Conservation (phyloP, 805 yeast species). For the Kregervanrija delftensis region DNA sequence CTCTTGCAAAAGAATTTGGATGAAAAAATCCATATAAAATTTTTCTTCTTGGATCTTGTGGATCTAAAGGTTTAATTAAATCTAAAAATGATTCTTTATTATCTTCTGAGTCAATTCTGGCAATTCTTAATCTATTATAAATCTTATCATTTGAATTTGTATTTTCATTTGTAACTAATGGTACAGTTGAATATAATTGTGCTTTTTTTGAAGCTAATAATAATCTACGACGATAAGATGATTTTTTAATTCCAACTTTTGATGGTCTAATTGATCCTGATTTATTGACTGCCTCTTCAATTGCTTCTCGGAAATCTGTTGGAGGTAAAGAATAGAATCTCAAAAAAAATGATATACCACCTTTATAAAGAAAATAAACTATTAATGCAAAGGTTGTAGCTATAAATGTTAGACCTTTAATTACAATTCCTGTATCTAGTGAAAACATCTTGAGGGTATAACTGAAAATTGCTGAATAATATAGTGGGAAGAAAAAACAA, state of each 20-base stretch:
- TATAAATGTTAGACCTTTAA: not conserved
- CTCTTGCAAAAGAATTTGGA: slow-evolving; percentile 93
- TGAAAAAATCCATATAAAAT: slow-evolving; percentile 82
- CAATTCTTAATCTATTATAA: slow-evolving; percentile 18
- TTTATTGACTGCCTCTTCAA: slow-evolving; percentile 15
- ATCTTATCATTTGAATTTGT: slow-evolving; percentile 9
- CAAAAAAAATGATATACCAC: slow-evolving; percentile 14
- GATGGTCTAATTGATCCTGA: slow-evolving; percentile 15
- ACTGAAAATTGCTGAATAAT: no score
- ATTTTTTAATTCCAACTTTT: slow-evolving; percentile 20
- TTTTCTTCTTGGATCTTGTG: slow-evolving; percentile 31
- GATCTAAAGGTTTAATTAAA: slow-evolving; percentile 19
- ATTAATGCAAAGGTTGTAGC: not conserved
- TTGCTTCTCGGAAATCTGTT: slow-evolving; percentile 18
- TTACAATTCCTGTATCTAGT: no score
- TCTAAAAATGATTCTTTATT: slow-evolving; percentile 15
- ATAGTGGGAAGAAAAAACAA: no score
- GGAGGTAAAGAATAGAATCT: slow-evolving; percentile 25
- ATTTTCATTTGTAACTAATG: slow-evolving; percentile 17
- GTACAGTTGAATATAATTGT: slow-evolving; percentile 28
- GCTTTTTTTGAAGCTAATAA: slow-evolving; percentile 27
- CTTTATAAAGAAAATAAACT: slow-evolving; percentile 9
- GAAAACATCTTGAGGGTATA: no score
- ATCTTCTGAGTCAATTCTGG: slow-evolving; percentile 19
- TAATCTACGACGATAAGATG: slow-evolving; percentile 25